phyloP scores from a whole-genome alignment of 768 basidiomycete genomes.

The Tylopilus felleus region DNA sequence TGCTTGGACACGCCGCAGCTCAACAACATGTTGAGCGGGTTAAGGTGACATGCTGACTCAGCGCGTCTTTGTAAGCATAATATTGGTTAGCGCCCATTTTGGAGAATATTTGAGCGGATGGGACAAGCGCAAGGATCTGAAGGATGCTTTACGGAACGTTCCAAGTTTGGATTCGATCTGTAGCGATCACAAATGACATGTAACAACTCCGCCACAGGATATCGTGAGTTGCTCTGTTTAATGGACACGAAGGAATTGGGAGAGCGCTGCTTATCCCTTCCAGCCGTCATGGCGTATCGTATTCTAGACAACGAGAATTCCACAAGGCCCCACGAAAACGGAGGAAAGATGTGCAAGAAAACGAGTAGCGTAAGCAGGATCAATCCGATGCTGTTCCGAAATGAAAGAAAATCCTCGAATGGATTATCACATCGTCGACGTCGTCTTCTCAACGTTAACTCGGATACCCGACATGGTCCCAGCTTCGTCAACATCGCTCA shows the following conservation, averaged over 20 bases:
- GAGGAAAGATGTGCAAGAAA: constrained; percentile 21
- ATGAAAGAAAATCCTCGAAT: constrained; percentile 10
- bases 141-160: background rate
- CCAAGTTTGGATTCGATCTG: constrained; percentile 3
- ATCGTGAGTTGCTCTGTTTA: background rate
- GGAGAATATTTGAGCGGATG: too few relatives aligned
- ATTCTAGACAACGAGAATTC: constrained; percentile 22
- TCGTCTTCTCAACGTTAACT: constrained; percentile 61
- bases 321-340: constrained; percentile 8
- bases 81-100: too few relatives aligned
- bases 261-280: constrained; percentile 17
- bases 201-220: background rate
- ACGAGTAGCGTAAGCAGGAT: constrained; percentile 19
- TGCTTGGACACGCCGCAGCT: background rate
- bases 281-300: constrained; percentile 11
- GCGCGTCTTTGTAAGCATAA: constrained; percentile 11
- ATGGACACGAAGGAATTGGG: constrained; percentile 9
- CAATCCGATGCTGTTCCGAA: constrained; percentile 29
- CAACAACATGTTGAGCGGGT: background rate
- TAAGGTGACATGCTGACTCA: constrained; percentile 9
- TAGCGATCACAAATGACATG: background rate
- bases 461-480: constrained; percentile 42
- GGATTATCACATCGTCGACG: constrained; percentile 41
- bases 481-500: constrained; percentile 22
- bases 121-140: too few relatives aligned